Evolutionary conservation across 1,284 basidiomycete genomes (phyloP), one percentile per base, ranked within the genome.

Genomic region (Pulchroboletus neoregius): DNA sequence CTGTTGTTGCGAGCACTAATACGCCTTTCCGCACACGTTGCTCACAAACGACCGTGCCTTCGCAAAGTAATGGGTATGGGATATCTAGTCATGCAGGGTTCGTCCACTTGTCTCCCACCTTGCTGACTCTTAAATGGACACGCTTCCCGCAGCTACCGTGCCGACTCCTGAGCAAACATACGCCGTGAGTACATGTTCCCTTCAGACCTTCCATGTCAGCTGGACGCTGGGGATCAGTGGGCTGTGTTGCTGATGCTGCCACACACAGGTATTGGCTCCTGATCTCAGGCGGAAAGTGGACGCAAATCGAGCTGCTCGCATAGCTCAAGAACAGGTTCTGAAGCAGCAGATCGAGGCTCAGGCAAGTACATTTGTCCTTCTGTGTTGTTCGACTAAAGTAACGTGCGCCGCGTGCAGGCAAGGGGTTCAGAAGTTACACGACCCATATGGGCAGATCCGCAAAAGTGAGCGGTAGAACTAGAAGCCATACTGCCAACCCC

Each of bases 211-310:
- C 15, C 24, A 7, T 42, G 28, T 16, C 26, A n/a, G 8, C 38
- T 33, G 30, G 24, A 12, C 37, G 26, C 20, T 18, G 27, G 46
- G 32, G 34, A 18, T 43, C 47, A 26, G 18, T 22, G 20, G 9
- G 26, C 33, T 20, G 33, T 35, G 27, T 30, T 32, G 5, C 46
- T 53, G n/a, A 50, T 46, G 26, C 15, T 26, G 18, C 7, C 20
- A 36, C 37, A 37, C 35, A 39, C 58, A 87, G 84, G 71, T 73
- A 53, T 75, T 87, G 76, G 71, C 84, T 10, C 84, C 85, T 45
- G 84, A 87, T 65, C 61, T 87, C 47, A 75, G 72, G 54, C 74
- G 76, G 39, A 80, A 78, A 58, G 84, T 87, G 5, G 85, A 87
- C 56, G 76, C 77, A 4, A 75, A 74, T 52, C 75, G 80, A 34